Base-by-base conservation (phyloP, 2,329 filamentous ascomycete species). In the Penicillium sp. region DNA sequence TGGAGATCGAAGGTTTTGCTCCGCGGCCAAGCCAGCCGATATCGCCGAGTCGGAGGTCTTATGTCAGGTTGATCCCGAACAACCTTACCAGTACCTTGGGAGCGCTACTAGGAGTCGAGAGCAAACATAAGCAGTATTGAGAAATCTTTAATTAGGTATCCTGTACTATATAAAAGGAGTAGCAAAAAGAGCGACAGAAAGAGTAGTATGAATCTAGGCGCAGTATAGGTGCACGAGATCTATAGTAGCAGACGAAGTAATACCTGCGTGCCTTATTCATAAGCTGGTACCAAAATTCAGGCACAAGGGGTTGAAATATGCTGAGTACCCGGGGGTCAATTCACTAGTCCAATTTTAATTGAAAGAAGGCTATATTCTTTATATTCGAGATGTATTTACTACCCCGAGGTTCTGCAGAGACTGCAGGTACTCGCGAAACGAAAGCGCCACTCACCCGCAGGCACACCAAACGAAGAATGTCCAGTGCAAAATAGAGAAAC, bases 1-100 rank as follows among this genome's bases (percentile, higher is more conserved):
- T 52, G 62, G 58, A 63, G 59, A 55, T 62, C 64, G 42, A 56
- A 62, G 56, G 54, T 57, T 67, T 67, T 67, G 57, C 60, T 65
- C 65, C 62, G 65, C 65, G 62, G 64, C 66, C 63, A 67, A 60
- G 50, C 65, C 57, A 63, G 61, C 66, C 63, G 65, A 67, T 60
- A 65, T 63, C 65, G 65, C 65, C 60, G 63, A 59, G 48, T 48
- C 41, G 51, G 54, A 47, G n/a, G 49, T 42, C 39, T 58, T 61
- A 61, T 52, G 45, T 62, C 43, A 61, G 37, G 54, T 50, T 38
- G 17, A 55, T 50, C 52, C 31, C 34, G 57, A 35, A 57, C 45
- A 35, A 47, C 10, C 25, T 34, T 5, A 34, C 10, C 28, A 2
- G 10, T 31, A 17, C 11, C 7, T 38, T 38, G 12, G 11, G 7